Percentiles rank a stretch among this genome's conserved stretches.
These are phyloP conservation scores for Colletotrichum australisinense DNA, from an alignment of 2,329 filamentous ascomycete species.

Conservation along the genomic window DNA sequence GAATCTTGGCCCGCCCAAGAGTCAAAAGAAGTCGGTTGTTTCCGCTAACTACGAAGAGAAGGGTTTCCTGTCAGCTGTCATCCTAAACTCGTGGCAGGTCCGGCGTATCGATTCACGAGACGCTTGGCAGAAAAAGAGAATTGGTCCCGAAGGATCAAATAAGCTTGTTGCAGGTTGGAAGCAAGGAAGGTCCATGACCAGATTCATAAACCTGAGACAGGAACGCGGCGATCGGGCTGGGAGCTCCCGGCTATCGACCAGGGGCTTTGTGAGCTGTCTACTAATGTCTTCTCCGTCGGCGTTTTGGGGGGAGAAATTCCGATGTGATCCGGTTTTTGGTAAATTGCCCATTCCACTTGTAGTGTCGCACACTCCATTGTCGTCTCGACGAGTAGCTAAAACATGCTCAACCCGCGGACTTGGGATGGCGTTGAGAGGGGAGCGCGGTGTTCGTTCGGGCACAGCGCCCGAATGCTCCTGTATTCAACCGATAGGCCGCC, in stretches of 20 bases:
- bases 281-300: neutral
- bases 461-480: neutral
- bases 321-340: constrained; percentile 24
- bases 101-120: constrained; percentile 11
- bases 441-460: neutral
- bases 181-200: neutral
- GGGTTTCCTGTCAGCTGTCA: constrained; percentile 30
- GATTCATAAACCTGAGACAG: neutral
- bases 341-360: constrained; percentile 7
- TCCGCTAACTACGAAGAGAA: neutral
- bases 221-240: neutral
- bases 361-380: neutral
- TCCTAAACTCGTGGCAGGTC: constrained; percentile 20
- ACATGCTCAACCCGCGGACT: constrained; percentile 17
- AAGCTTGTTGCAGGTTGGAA: constrained; percentile 10
- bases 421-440: neutral
- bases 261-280: neutral
- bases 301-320: neutral
- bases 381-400: constrained; percentile 14
- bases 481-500: neutral
- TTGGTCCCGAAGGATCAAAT: constrained; percentile 1
- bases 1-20: neutral
- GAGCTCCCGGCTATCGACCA: neutral
- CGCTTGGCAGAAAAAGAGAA: neutral
- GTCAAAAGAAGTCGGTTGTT: neutral